Evolutionary conservation across 192 early-diverging fungal genomes (phyloP).

Genomic region (Rhizophagus prolifer): DNA sequence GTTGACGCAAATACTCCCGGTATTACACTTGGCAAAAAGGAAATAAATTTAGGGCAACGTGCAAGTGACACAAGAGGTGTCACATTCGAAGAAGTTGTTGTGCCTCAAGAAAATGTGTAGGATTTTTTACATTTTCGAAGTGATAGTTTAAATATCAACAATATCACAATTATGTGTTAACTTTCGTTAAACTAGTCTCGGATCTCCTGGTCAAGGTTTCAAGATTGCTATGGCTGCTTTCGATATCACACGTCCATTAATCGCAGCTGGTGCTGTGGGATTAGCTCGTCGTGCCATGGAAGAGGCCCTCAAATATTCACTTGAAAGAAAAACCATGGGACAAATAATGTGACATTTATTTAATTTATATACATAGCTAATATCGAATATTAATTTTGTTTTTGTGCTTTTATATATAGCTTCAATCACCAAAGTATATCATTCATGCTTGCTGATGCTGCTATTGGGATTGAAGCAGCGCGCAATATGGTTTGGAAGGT

Average conservation of each 20-base stretch:
- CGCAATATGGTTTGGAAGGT: conserved; percentile 80
- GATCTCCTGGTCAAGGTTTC: conserved; percentile 82
- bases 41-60: conserved; percentile 97
- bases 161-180: background rate
- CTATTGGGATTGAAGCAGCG: conserved; percentile 88
- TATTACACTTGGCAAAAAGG: conserved; percentile 90
- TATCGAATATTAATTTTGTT: background rate
- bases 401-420: background rate
- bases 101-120: conserved; percentile 74
- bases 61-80: conserved; percentile 89
- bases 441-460: conserved; percentile 97
- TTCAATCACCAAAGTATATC: conserved; percentile 88
- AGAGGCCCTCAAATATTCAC: conserved; percentile 84
- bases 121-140: conserved; percentile 6
- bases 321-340: conserved; percentile 96
- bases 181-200: conserved; percentile 42
- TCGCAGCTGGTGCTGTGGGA: conserved; percentile 86
- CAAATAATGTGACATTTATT: conserved; percentile 58
- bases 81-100: conserved; percentile 80
- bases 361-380: background rate
- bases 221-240: conserved; percentile 97
- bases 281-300: conserved; percentile 90
- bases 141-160: background rate
- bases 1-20: conserved; percentile 89
- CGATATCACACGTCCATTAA: conserved; percentile 89